These are phyloP conservation scores for Solanum gracilifrons DNA, from an alignment of 257 asterid species.

Conservation along the genomic window DNA sequence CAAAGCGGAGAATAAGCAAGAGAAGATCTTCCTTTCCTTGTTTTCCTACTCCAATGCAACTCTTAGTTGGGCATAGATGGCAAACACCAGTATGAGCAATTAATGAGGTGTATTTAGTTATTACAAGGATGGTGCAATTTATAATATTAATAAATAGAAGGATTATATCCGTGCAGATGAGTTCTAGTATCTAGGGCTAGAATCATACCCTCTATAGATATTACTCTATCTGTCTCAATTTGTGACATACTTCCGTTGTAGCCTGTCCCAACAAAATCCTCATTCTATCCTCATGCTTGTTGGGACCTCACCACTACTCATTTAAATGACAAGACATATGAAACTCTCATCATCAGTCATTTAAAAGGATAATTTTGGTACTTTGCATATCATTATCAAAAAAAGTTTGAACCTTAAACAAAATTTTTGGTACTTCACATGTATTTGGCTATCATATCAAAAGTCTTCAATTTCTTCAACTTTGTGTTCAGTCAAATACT, in stretches of 20 bases:
- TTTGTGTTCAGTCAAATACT: neutral
- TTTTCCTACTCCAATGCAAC: neutral
- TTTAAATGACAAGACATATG: neutral
- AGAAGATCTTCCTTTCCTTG: neutral
- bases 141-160: neutral
- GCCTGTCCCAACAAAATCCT: neutral
- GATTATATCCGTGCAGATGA: neutral
- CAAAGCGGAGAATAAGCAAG: neutral
- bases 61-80: neutral
- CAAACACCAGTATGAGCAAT: neutral
- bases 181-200: neutral
- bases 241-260: neutral
- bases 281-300: neutral
- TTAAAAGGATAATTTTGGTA: neutral
- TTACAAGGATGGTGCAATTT: neutral
- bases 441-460: neutral
- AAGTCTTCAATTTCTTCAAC: neutral
- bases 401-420: neutral
- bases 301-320: neutral
- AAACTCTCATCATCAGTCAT: neutral
- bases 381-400: neutral
- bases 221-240: neutral
- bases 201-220: neutral
- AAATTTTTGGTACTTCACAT: neutral
- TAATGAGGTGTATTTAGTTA: neutral